Base-by-base conservation (phyloP, 1,139 yeast genomes). In the Pichiaceae sp. region DNA sequence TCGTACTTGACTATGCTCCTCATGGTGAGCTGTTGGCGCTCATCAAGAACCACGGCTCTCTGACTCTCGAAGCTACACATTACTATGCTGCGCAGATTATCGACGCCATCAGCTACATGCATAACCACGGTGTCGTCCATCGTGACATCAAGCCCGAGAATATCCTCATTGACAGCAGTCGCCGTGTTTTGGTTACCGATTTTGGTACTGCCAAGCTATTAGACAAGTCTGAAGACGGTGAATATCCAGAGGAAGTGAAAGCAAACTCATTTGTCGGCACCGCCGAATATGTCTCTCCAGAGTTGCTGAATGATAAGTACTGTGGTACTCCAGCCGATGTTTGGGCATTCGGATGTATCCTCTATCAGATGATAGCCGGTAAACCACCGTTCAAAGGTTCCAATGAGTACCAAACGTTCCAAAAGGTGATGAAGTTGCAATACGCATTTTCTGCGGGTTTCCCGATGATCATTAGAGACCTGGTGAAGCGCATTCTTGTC, bases 71-170 rank as follows among this genome's bases (percentile, higher is more conserved):
- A 3, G 71, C 72, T 31, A 64, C 74, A 20, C 63, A 63, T 45
- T 75, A 75, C 49, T 66, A 66, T 47, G 47, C 62, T 45, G 78
- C 83, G 25, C 98, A 93, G 61, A 68, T 91, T 17, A 64, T 93
- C 31, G 97, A 89, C 57, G 93, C 96, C 0, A 78, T 91, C 12
- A 75, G 72, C 45, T 89, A 75, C 57, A 82, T 91, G 70, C 98
- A 91, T 52, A 59, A 62, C 17, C 70, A 67, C 41, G 98, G 98
- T 9, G 83, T 93, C 16, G 77, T 91, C 33, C 99, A 91, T 57
- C 73, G 99, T 44, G 99, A 91, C 59, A 68, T 91, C 47, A 91
- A 91, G 60, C 99, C 99, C 0, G 99, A 91, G 53, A 91, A 91
- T 54, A 79, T 82, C 29, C 63, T 91, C 45, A 75, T 93, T 38